phyloP scores from a whole-genome alignment of 2,329 filamentous ascomycete species.

The Fusarium drepaniforme region DNA sequence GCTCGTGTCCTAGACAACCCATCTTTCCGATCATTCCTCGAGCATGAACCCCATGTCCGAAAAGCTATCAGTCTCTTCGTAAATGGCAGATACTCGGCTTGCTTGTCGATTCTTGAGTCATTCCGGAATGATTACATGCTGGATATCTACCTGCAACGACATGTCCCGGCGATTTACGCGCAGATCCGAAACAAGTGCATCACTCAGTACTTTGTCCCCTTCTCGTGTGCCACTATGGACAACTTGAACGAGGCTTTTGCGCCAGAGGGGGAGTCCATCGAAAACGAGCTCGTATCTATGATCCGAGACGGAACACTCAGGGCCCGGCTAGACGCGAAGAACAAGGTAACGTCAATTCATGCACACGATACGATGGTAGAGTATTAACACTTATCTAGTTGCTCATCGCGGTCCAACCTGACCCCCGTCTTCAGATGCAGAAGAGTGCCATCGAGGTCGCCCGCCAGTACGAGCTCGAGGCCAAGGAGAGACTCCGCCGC shows the following conservation, averaged over 20 bases:
- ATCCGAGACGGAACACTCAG: constrained; percentile 79
- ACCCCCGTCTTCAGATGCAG: constrained; percentile 79
- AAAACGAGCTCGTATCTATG: constrained; percentile 81
- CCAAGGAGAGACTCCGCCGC: constrained; percentile 80
- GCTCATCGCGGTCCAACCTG: constrained; percentile 76
- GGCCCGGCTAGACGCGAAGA: constrained; percentile 87
- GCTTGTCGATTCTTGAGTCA: constrained; percentile 83
- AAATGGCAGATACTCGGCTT: constrained; percentile 88
- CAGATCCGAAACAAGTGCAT: constrained; percentile 91
- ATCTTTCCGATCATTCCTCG: constrained; percentile 87
- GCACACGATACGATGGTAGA: background rate
- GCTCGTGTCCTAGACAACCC: constrained; percentile 81
- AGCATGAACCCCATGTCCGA: constrained; percentile 93
- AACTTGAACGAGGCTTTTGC: constrained; percentile 85
- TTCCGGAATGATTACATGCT: constrained; percentile 90
- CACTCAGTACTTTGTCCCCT: constrained; percentile 91
- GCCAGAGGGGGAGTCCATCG: constrained; percentile 70
- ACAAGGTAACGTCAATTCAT: constrained; percentile 65
- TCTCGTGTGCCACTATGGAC: constrained; percentile 85
- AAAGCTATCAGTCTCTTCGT: constrained; percentile 92
- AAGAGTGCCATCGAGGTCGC: constrained; percentile 75
- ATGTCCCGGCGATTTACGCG: constrained; percentile 77
- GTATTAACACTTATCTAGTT: constrained; percentile 59
- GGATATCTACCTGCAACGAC: constrained; percentile 85
- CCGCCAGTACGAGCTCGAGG: constrained; percentile 78